phyloP scores from a whole-genome alignment of 805 yeast genomes.

The Zygosaccharomyces gambellarensis region DNA sequence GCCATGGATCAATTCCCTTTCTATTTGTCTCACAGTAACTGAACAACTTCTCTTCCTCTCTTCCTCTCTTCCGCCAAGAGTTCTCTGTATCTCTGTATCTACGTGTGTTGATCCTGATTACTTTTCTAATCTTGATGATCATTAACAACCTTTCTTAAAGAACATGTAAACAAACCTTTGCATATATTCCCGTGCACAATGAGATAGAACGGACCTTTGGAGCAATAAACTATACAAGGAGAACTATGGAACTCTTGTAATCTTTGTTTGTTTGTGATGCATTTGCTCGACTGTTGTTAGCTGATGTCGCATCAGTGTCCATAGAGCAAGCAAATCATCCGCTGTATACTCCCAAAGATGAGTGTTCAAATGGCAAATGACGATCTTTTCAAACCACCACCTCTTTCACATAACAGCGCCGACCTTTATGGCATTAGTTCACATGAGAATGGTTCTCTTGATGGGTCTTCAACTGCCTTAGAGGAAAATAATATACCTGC shows the following conservation, averaged over 20 bases:
- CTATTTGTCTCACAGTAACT: not conserved
- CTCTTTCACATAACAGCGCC: constrained; percentile 8
- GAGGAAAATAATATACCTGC: constrained; percentile 16
- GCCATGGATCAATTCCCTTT: constrained; percentile 2
- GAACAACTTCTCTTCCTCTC: not conserved
- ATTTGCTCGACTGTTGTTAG: not conserved
- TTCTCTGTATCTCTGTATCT: not conserved
- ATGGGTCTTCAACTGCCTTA: constrained; percentile 12
- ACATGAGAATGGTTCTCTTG: constrained; percentile 11
- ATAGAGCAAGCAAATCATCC: not conserved
- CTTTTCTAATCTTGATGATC: not conserved
- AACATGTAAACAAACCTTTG: constrained; percentile 4
- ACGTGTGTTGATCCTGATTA: not conserved
- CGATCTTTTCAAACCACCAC: constrained; percentile 4
- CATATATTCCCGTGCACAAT: constrained; percentile 4
- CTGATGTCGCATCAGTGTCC: not conserved
- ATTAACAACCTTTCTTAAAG: not conserved
- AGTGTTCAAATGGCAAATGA: not conserved
- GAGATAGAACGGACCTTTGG: not conserved
- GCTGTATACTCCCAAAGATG: not conserved
- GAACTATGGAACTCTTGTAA: not conserved
- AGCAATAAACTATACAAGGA: not conserved
- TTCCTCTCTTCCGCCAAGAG: not conserved
- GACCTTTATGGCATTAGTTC: constrained; percentile 10
- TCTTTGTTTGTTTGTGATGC: not conserved